Conservation (phyloP, 768 basidiomycete species). For the Mycena chlorophos region DNA sequence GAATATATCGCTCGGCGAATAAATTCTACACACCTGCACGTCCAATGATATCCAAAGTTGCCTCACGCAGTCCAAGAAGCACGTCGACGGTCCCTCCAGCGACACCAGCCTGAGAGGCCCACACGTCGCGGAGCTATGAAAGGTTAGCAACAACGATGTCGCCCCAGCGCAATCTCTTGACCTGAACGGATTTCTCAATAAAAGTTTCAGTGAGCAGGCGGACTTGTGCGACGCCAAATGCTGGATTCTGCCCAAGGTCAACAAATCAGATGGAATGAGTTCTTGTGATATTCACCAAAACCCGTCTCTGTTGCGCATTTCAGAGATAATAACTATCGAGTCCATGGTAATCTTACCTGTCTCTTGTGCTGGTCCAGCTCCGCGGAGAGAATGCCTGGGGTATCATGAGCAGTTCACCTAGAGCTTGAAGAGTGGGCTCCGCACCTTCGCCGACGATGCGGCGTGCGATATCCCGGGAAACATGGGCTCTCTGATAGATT, state of each 20-base stretch:
- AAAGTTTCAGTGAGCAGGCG: constrained; percentile 38
- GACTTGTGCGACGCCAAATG: constrained; percentile 45
- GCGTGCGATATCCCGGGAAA: background rate
- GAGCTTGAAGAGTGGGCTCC: background rate
- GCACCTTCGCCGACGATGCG: background rate
- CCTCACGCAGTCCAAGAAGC: constrained; percentile 33
- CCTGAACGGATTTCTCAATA: constrained; percentile 38
- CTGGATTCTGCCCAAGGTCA: constrained; percentile 41
- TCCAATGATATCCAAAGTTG: constrained; percentile 45
- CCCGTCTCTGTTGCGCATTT: background rate
- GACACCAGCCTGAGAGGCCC: constrained; percentile 22
- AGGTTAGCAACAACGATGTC: background rate
- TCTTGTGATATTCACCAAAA: background rate
- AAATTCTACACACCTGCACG: constrained; percentile 37
- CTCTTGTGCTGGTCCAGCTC: background rate
- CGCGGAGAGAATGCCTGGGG: background rate
- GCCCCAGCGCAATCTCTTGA: constrained; percentile 7
- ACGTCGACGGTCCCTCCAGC: constrained; percentile 31
- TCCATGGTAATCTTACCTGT: background rate
- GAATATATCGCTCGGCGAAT: background rate
- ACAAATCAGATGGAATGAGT: background rate
- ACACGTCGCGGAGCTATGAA: constrained; percentile 36
- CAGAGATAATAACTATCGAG: background rate
- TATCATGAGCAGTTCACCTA: background rate
- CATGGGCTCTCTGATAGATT: background rate